These are phyloP conservation scores for Penicillium cosmopolitanum DNA, from an alignment of 495 filamentous ascomycete species.

Conservation along the genomic window DNA sequence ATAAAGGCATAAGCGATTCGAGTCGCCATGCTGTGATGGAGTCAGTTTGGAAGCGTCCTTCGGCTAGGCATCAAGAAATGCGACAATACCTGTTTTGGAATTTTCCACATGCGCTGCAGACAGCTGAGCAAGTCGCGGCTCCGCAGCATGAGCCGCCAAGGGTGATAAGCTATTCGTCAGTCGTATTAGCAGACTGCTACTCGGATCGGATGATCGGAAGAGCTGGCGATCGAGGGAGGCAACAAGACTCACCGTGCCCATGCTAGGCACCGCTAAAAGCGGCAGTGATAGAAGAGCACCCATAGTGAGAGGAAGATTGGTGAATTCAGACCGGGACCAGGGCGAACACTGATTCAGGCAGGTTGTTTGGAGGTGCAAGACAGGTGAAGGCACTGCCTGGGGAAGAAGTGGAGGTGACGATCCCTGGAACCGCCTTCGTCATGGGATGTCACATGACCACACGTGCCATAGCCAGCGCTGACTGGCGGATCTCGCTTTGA, in stretches of 20 bases:
- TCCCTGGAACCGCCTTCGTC: conserved; percentile 24
- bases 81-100: conserved; percentile 82
- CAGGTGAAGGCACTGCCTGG: neutral
- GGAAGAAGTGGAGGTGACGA: conserved; percentile 16
- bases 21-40: conserved; percentile 75
- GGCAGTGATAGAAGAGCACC: conserved; percentile 90
- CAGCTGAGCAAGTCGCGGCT: conserved; percentile 90
- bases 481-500: no score
- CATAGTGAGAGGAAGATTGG: conserved; percentile 47
- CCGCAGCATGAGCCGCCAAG: conserved; percentile 88
- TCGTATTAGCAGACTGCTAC: conserved; percentile 44
- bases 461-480: no score
- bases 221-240: neutral
- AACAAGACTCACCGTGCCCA: conserved; percentile 73
- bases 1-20: conserved; percentile 97
- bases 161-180: conserved; percentile 63
- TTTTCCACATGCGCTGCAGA: conserved; percentile 93
- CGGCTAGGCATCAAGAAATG: conserved; percentile 6
- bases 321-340: neutral
- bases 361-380: conserved; percentile 1
- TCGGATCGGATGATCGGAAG: conserved; percentile 3
- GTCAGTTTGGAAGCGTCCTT: conserved; percentile 18
- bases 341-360: neutral
- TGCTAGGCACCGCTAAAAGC: conserved; percentile 81
- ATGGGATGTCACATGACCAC: neutral